A percentile compares a stretch with the other conserved stretches of the same genome.
Evolutionary conservation across 306 rosid species (phyloP).

Genomic region (Vigna angularis): DNA sequence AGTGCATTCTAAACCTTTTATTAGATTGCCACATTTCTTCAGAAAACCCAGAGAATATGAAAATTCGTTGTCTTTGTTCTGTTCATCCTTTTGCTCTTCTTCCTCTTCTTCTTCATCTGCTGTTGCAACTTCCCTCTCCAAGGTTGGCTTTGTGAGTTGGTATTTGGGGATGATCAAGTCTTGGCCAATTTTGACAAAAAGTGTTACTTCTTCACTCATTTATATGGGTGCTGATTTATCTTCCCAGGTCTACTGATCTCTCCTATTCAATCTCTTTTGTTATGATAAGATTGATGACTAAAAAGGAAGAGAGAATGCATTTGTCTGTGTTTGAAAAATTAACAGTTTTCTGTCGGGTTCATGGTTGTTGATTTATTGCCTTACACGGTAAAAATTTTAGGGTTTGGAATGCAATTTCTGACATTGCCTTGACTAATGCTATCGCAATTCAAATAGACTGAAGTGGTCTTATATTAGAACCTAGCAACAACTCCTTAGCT

Average conservation of each 20-base stretch:
- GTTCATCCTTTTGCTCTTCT: constrained; percentile 62
- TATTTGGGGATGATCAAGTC: constrained; percentile 77
- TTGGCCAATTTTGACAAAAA: constrained; percentile 75
- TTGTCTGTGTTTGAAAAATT: constrained; percentile 12
- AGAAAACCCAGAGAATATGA: constrained; percentile 54
- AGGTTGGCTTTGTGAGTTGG: constrained; percentile 74
- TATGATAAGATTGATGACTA: neutral
- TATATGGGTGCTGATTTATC: constrained; percentile 87
- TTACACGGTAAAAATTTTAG: constrained; percentile 11
- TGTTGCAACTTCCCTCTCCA: constrained; percentile 44
- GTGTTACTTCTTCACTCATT: constrained; percentile 74
- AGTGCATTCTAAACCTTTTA: constrained; percentile 48
- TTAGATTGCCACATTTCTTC: constrained; percentile 49
- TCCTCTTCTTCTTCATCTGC: constrained; percentile 51
- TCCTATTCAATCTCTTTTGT: neutral
- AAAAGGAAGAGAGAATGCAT: neutral
- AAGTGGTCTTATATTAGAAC: neutral
- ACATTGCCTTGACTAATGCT: neutral
- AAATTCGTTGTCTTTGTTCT: constrained; percentile 50
- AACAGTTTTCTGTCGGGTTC: constrained; percentile 1
- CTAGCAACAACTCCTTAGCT: constrained; percentile 8
- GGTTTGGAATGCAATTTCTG: constrained; percentile 18
- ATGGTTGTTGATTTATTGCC: neutral
- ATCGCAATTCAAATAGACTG: too few relatives aligned
- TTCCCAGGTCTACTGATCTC: constrained; percentile 62